Percentiles rank a stretch among this genome's conserved stretches.
Conservation (phyloP, 495 filamentous ascomycete species). For the Coniosporium apollinis region DNA sequence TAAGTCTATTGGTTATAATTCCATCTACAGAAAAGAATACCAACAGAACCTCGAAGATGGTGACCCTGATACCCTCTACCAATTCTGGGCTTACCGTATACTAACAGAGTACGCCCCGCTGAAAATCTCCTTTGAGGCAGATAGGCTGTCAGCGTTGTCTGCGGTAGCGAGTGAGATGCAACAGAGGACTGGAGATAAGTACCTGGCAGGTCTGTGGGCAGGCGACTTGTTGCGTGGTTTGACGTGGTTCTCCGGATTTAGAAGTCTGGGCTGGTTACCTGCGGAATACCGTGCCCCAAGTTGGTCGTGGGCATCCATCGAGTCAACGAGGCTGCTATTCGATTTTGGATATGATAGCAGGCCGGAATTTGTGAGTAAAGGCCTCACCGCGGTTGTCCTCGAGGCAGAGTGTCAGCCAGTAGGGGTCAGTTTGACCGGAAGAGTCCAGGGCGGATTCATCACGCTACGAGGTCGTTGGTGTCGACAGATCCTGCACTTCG, state of each 20-base stretch:
- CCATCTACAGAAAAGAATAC: not conserved
- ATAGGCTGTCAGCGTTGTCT: not conserved
- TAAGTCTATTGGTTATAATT: not conserved
- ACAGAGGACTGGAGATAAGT: not conserved
- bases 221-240: not conserved
- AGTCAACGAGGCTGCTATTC: not conserved
- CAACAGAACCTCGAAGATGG: not conserved
- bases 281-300: not conserved
- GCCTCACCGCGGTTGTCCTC: not conserved
- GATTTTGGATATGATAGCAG: not conserved
- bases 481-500: not conserved
- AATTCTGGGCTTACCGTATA: not conserved
- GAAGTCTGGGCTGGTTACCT: not conserved
- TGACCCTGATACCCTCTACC: not conserved
- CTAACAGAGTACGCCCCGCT: not conserved
- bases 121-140: not conserved
- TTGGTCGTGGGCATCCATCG: not conserved
- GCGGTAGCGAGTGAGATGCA: not conserved
- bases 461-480: not conserved
- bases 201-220: not conserved
- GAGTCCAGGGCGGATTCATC: not conserved
- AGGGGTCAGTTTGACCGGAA: not conserved
- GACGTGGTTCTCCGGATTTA: not conserved
- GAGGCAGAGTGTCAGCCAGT: not conserved
- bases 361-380: not conserved